Evolutionary conservation across 2,329 filamentous ascomycete genomes (phyloP), one percentile per base, ranked within the genome.

Genomic region (Lasiodiplodia theobromae): DNA sequence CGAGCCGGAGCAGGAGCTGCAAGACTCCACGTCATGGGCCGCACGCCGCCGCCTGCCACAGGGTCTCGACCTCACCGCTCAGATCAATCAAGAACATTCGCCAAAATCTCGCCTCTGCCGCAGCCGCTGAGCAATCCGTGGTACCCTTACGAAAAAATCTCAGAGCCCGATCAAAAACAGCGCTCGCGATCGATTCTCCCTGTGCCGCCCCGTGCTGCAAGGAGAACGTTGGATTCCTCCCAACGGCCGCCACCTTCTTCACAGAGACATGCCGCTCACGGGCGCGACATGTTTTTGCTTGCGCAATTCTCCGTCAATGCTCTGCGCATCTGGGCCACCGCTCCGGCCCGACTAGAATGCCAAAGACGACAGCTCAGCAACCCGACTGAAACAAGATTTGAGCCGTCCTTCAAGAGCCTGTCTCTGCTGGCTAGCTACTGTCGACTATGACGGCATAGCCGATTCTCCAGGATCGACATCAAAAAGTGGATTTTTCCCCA

Each of bases 401-500:
- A 52, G 28, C 28, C 21, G 25, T 34, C 25, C 47, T 31, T 21
- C 47, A 14, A 25, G 44, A 37, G 25, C 38, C 2, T 16, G 28
- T 25, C 60, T 52, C 37, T 52, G n/a, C 21, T 52, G 44, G 23
- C 60, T 31, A 51, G 18, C 40, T 12, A 34, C 18, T 25, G 25
- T 18, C 28, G 10, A 23, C 47, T 31, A 64, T 64, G 60, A 64
- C 60, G 60, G 47, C 44, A 64, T 52, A 25, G 6, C 31, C 47
- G 21, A 47, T 34, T 52, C 47, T 38, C 31, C 47, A 64, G 37
- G 60, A 52, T 64, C 60, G 52, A 12, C 60, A 40, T 52, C 44
- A 47, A 52, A 52, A 64, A 64, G 60, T 52, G 60, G 60, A 64
- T 38, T 64, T 60, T 34, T 64, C 60, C 47, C 60, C 60, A 64